Percentiles rank a stretch among this genome's conserved stretches.
Evolutionary conservation across 2,329 filamentous ascomycete species (phyloP).

Genomic region (Stemphylium vesicarium): DNA sequence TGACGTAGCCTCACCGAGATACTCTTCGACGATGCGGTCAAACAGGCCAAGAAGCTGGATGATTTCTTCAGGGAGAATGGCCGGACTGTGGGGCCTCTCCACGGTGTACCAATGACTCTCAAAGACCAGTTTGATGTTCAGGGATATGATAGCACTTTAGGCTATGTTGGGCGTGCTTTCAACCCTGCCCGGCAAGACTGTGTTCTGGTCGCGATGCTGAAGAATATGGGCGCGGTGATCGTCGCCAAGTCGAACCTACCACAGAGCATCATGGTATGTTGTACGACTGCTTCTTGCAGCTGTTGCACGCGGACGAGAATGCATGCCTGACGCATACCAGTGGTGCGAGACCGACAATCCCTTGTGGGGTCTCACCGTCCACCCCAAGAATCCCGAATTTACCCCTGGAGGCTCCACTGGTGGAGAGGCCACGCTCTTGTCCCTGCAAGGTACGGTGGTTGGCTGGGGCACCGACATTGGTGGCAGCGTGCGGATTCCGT

Average conservation of each 20-base stretch:
- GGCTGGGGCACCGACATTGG: slow-evolving; percentile 67
- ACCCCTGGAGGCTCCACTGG: slow-evolving; percentile 65
- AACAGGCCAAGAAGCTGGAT: slow-evolving; percentile 52
- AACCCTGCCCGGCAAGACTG: slow-evolving; percentile 58
- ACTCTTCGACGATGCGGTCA: slow-evolving; percentile 53
- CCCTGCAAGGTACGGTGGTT: slow-evolving; percentile 59
- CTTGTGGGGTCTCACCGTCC: slow-evolving; percentile 64
- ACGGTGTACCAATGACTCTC: slow-evolving; percentile 56
- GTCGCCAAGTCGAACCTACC: slow-evolving; percentile 61
- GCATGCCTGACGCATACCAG: slow-evolving; percentile 49
- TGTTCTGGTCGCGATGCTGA: slow-evolving; percentile 64
- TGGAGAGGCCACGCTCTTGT: slow-evolving; percentile 64
- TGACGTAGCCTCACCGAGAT: slow-evolving; percentile 54
- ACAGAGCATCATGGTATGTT: slow-evolving; percentile 60
- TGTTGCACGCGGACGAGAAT: not conserved
- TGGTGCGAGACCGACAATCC: slow-evolving; percentile 67
- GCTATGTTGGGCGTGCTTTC: slow-evolving; percentile 68
- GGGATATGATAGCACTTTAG: slow-evolving; percentile 59
- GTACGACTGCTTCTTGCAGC: not conserved
- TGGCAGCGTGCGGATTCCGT: slow-evolving; percentile 64
- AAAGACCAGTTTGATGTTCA: slow-evolving; percentile 59
- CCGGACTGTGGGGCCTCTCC: slow-evolving; percentile 54
- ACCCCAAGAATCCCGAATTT: slow-evolving; percentile 63
- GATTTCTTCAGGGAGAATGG: slow-evolving; percentile 44
- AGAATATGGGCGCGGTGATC: slow-evolving; percentile 57